These are phyloP conservation scores for Cladosporium halotolerans DNA, from an alignment of 2,329 filamentous ascomycete genomes.

Conservation along the genomic window DNA sequence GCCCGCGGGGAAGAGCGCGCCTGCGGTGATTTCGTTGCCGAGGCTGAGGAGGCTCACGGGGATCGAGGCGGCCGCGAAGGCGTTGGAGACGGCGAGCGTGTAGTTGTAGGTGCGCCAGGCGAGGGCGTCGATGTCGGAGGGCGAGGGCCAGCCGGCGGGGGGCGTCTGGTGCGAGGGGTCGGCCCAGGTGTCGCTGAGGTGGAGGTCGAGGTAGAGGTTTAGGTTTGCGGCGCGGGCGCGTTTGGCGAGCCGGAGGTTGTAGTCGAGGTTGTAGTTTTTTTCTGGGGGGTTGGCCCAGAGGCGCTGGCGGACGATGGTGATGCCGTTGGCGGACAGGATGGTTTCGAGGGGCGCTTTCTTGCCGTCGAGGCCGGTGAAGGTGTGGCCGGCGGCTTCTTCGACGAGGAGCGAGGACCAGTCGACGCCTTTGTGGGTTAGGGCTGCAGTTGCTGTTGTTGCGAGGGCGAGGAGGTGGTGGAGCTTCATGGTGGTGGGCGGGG, in stretches of 20 bases:
- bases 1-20: slow-evolving; percentile 32
- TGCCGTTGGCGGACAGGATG: slow-evolving; percentile 21
- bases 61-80: slow-evolving; percentile 35
- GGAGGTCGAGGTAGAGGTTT: slow-evolving; percentile 31
- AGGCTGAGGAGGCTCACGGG: slow-evolving; percentile 35
- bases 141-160: slow-evolving; percentile 25
- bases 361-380: slow-evolving; percentile 29
- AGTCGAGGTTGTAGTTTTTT: slow-evolving; percentile 27
- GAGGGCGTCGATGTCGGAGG: slow-evolving; percentile 28
- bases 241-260: slow-evolving; percentile 31
- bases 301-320: slow-evolving; percentile 23
- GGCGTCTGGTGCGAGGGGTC: slow-evolving; percentile 30
- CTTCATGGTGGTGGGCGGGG: neutral
- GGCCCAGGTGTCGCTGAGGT: slow-evolving; percentile 32
- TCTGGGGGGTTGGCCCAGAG: slow-evolving; percentile 27
- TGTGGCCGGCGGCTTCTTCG: slow-evolving; percentile 29
- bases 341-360: slow-evolving; percentile 24
- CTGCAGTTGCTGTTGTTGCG: slow-evolving; percentile 10
- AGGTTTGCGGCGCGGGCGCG: slow-evolving; percentile 27
- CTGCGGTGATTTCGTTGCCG: slow-evolving; percentile 34
- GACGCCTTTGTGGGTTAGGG: slow-evolving; percentile 30
- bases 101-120: slow-evolving; percentile 27
- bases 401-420: slow-evolving; percentile 32
- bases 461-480: slow-evolving; percentile 5
- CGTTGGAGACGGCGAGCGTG: slow-evolving; percentile 32